Evolutionary conservation across 345 rosid genomes (phyloP).

Genomic region (Durio zibethinus): DNA sequence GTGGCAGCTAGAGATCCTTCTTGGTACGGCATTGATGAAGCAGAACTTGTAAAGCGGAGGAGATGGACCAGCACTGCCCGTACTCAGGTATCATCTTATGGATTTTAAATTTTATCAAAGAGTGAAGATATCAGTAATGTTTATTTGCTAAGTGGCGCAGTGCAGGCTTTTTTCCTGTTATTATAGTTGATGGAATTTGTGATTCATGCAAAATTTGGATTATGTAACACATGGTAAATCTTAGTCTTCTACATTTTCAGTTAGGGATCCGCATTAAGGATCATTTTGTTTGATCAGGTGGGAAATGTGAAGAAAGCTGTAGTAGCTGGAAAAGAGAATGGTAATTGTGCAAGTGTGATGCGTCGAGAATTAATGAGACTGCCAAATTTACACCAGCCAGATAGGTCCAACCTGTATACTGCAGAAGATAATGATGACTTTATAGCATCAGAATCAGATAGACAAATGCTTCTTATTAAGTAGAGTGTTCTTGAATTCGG

Average conservation of each 20-base stretch:
- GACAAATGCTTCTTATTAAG: slow-evolving; percentile 92
- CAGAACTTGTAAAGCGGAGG: slow-evolving; percentile 84
- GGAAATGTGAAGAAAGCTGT: slow-evolving; percentile 70
- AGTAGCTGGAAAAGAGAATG: slow-evolving; percentile 57
- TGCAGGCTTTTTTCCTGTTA: neutral
- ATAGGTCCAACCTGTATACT: slow-evolving; percentile 52
- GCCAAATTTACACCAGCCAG: slow-evolving; percentile 57
- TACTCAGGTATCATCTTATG: slow-evolving; percentile 47
- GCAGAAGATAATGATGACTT: slow-evolving; percentile 64
- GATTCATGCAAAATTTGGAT: neutral
- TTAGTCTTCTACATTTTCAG: neutral
- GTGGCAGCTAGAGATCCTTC: slow-evolving; percentile 92
- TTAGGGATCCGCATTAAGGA: slow-evolving; percentile 9
- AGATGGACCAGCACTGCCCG: slow-evolving; percentile 91
- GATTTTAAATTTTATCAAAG: neutral
- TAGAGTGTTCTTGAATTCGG: slow-evolving; percentile 29
- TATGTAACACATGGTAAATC: neutral
- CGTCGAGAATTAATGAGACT: slow-evolving; percentile 82
- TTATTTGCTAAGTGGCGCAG: slow-evolving; percentile 4
- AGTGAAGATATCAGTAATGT: neutral
- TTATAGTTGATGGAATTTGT: slow-evolving; percentile 1
- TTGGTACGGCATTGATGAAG: slow-evolving; percentile 78
- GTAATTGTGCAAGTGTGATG: slow-evolving; percentile 52
- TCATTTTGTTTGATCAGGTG: slow-evolving; percentile 44
- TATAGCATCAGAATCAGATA: slow-evolving; percentile 88